These are phyloP conservation scores for Lanmaoa rubissima DNA, from an alignment of 768 basidiomycete species.

Conservation along the genomic window DNA sequence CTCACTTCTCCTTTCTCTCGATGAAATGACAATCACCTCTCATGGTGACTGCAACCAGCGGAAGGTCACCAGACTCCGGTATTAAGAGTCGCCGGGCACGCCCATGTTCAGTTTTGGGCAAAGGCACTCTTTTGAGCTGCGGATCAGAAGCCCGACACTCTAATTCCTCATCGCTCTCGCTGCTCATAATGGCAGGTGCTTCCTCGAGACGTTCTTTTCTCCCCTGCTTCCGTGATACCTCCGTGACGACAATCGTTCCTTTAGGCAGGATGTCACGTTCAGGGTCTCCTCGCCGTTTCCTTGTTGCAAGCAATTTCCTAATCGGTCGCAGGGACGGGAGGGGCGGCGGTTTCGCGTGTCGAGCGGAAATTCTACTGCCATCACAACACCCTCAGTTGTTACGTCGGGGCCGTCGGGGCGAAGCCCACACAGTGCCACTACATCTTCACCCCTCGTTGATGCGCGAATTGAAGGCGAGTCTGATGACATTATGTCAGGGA, in stretches of 20 bases:
- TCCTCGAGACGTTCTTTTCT: conserved; percentile 6
- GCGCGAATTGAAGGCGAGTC: background rate
- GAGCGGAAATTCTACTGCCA: background rate
- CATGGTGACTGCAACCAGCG: conserved; percentile 46
- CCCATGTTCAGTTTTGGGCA: conserved; percentile 34
- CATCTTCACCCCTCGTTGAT: background rate
- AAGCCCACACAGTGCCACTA: background rate
- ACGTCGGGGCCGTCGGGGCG: background rate
- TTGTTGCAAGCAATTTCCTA: conserved; percentile 8
- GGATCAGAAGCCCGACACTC: conserved; percentile 17
- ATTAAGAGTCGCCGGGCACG: conserved; percentile 33
- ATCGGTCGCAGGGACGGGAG: conserved; percentile 14
- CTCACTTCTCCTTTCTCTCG: conserved; percentile 32
- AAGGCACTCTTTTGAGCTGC: conserved; percentile 27
- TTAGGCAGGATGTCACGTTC: background rate
- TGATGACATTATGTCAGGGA: background rate
- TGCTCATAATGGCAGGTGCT: conserved; percentile 14
- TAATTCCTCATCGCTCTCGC: conserved; percentile 14
- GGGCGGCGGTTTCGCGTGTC: background rate
- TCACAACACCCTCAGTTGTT: background rate
- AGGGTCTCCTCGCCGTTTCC: conserved; percentile 7
- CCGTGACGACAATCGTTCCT: conserved; percentile 1
- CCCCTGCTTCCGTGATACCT: conserved; percentile 6
- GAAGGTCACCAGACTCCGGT: conserved; percentile 29
- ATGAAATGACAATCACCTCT: conserved; percentile 46